Conservation (phyloP, 2,329 filamentous ascomycete species). For the Leptographium galeiforme region DNA sequence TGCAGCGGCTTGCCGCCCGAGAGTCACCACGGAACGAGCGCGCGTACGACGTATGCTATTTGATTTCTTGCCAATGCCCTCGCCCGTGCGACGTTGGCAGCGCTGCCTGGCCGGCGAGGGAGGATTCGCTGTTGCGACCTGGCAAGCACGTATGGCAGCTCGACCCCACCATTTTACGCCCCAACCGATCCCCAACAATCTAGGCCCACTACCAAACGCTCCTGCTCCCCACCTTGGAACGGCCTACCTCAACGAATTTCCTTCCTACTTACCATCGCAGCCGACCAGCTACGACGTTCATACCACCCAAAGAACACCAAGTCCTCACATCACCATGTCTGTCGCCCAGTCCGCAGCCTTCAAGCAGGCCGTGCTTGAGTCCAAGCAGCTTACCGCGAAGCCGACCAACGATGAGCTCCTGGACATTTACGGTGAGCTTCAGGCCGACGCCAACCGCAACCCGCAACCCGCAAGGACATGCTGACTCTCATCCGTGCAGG, state of each 20-base stretch:
- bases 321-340: slow-evolving; percentile 2
- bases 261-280: neutral
- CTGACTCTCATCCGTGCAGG: slow-evolving; percentile 21
- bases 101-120: no score
- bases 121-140: neutral
- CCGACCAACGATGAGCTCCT: slow-evolving; percentile 52
- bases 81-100: no score
- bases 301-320: neutral
- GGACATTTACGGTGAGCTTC: slow-evolving; percentile 37
- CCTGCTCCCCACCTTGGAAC: neutral
- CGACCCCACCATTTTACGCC: neutral
- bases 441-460: slow-evolving; percentile 16
- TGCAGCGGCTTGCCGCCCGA: no score
- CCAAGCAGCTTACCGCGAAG: slow-evolving; percentile 54
- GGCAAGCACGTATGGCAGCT: neutral
- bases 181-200: neutral
- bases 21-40: no score
- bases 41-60: no score
- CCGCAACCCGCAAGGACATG: neutral
- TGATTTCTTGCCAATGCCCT: no score
- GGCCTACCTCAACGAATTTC: neutral
- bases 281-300: neutral
- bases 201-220: neutral
- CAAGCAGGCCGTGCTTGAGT: slow-evolving; percentile 45
- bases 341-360: slow-evolving; percentile 30